Evolutionary conservation across 345 rosid genomes (phyloP).

Genomic region (Citrus inodora): DNA sequence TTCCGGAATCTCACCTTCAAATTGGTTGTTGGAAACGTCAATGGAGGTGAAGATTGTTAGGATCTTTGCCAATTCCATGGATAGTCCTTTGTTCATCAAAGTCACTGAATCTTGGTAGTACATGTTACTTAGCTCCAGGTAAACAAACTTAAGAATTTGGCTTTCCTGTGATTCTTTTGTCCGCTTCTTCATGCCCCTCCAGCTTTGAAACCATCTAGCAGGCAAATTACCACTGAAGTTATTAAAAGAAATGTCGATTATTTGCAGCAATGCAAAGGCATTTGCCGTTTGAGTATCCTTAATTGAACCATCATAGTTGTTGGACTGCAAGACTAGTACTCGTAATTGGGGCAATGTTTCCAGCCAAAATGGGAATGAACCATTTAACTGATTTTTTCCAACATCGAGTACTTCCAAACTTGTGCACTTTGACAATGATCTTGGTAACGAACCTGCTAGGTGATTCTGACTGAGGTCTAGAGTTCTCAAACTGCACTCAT

Average conservation of each 20-base stretch:
- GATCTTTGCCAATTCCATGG: neutral
- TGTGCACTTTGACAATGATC: neutral
- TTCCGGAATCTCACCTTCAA: slow-evolving; percentile 16
- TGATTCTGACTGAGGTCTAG: neutral
- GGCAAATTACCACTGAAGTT: neutral
- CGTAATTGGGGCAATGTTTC: neutral
- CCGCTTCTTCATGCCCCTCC: slow-evolving; percentile 1
- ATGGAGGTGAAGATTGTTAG: neutral
- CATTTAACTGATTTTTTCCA: neutral
- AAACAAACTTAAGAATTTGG: neutral
- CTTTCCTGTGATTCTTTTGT: slow-evolving; percentile 8
- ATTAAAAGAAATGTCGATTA: neutral
- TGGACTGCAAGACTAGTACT: neutral
- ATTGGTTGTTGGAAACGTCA: slow-evolving; percentile 19
- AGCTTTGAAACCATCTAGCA: neutral
- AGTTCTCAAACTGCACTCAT: neutral
- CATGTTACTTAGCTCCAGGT: neutral
- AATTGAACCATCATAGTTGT: neutral
- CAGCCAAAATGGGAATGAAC: neutral
- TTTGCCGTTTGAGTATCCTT: neutral
- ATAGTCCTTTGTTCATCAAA: neutral
- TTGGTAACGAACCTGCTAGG: neutral
- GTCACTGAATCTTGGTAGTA: neutral
- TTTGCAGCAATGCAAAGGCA: neutral
- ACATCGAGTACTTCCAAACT: neutral